Base-by-base conservation (phyloP, 2,329 filamentous ascomycete genomes). In the Arthrinium phaeospermum region DNA sequence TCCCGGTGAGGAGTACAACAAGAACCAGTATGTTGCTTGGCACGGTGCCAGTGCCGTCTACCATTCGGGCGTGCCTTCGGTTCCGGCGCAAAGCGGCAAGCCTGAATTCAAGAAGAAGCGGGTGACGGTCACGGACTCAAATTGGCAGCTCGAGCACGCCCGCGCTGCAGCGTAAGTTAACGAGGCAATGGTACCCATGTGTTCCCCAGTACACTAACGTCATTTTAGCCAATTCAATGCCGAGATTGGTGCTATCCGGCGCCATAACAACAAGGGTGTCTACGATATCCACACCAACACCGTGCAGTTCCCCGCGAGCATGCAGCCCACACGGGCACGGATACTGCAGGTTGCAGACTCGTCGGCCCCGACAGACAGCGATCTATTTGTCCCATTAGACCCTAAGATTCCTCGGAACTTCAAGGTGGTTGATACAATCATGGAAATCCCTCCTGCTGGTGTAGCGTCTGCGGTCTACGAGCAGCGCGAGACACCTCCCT, bases 1-100 rank as follows among this genome's bases (percentile, higher is more conserved):
- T 37, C 88, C 89, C 12, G 93, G 92, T 51, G 93, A 97, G 80
- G 88, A 91, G n/a, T 99, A 99, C 87, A 98, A 99, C 86, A 95
- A 96, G 84, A 99, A 99, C 80, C 95, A 98, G 81, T 99, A 98
- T 80, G 96, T 99, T 41, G 96, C 96, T 41, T 99, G 96, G 96
- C 95, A 98, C 81, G 96, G 96, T 69, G 96, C 96, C 68, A 98
- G 96, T 81, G 92, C 94, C 51, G 96, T 99, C 34, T 99, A 99
- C 81, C 95, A 98, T 81, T 94, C 93, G 16, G 92, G 91, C 72
- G 90, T 88, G 1, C 94, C 94, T 1, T 91, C 92, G 30, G 91
- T 94, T n/a, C 94, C 94, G 2, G 86, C 92, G 72, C 91, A 91
- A 45, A 91, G 87, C 73, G 93, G 93, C 72, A 97, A 97, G 82